Evolutionary conservation across 345 rosid species (phyloP), one percentile per base, ranked within the genome.

Genomic region (Abelmoschus esculentus): DNA sequence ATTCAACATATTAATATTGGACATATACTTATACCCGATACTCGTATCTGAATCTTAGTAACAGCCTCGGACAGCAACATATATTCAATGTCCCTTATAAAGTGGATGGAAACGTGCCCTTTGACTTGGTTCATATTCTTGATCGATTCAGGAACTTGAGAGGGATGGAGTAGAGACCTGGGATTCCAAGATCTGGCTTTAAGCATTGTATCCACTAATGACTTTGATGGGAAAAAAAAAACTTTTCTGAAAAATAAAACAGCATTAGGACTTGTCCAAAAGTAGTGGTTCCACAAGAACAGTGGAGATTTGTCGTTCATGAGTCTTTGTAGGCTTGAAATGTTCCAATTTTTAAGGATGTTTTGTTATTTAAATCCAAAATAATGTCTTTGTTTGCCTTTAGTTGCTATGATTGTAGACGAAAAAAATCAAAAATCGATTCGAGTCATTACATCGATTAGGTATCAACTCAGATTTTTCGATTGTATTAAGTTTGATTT

Each of bases 111-210:
- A 22, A 22, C 26, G 26, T 22, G 26, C 26, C 26, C 26, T 22
- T 22, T 22, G 26, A 22, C 26, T 22, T 22, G 1, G 26, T 22
- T 22, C 29, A 7, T 66, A n/a, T 67, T 31, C n/a, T 17, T 29
- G 17, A 29, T 50, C 4, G n/a, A 49, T 50, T 67, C 59, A 67
- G 59, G 60, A 52, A 49, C 29, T 17, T 67, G 60, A 12, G 31
- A 67, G 5, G 58, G 60, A 67, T n/a, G 70, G 70, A 50, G 70
- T n/a, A 15, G 58, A 50, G 31, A 67, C 32, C 22, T 4, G 9
- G 59, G 60, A 52, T n/a, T 67, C 10, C n/a, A 29, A 18, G 8
- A 40, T 15, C 44, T 67, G 59, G 32, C 70, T 54, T 67, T 53
- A 5, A 67, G 47, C 40, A 67, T 19, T 67, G 47, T 52, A 67